Base-by-base conservation (phyloP, 2,329 filamentous ascomycete genomes). In the Orbilia blumenaviensis region DNA sequence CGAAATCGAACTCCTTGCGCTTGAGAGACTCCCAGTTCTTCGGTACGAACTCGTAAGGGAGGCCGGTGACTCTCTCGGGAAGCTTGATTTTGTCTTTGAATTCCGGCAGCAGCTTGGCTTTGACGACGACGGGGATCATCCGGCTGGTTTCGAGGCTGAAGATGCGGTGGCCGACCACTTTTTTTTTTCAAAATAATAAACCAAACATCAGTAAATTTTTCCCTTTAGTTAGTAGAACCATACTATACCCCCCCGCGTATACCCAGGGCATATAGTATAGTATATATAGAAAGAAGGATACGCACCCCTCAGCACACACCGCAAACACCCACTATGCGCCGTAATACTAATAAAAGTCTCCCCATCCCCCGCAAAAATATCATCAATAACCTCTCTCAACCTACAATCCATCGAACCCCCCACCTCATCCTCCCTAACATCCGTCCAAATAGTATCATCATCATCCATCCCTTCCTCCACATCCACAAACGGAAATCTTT, bases 91-190 rank as follows among this genome's bases (percentile, higher is more conserved):
- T 63, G 27, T 64, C 71, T 32, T 68, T 75, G 29, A 68, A 68
- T 29, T 75, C 63, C 3, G 71, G 71, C 29, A 42, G 44, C 7
- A 75, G 18, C 56, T 77, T 67, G 23, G 73, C 89, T 82, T 87
- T 88, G 34, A 92, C 87, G 0, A 92, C 84, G 1, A 90, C 88
- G 0, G 90, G 89, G 27, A 92, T 89, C 6, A 90, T 86, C 69
- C 89, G 87, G 7, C 90, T 90, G 0, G 90, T 92, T n/a, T 84
- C 84, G 10, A 92, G 83, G 1, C 83, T 81, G 80, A 92, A 92
- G 1, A 82, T 77, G 21, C 86, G 85, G 79, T 92, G 90, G 64
- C 86, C 86, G 3, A 91, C 82, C 0, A 88, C 88, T 69, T 46
- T 14, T 32, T n/a, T n/a, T n/a, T n/a, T n/a, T n/a, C n/a, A 1